Evolutionary conservation across 2,329 filamentous ascomycete species (phyloP), one percentile per base, ranked within the genome.

Genomic region (Verticillium tricorpus): DNA sequence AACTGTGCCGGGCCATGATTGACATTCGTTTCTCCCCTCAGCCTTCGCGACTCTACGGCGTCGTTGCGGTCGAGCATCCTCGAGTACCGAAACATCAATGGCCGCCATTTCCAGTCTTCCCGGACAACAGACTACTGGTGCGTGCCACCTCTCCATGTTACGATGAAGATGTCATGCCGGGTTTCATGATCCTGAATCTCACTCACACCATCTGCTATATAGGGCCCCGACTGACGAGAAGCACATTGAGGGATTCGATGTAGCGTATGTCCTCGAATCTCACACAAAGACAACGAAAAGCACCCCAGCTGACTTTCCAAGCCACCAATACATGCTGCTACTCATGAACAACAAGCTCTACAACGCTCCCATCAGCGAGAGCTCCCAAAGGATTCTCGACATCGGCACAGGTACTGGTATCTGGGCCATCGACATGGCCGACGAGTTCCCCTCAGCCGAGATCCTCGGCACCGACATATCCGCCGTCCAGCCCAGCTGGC

Each of bases 391-490:
- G 14, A 57, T 57, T 17, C 54, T 56, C 15, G 55, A 57, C n/a
- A 57, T 57, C 19, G 32, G 32, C 14, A 57, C 31, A n/a, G 55
- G 55, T 6, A 57, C 55, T 14, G 32, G 32, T 8, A 57, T 37
- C 55, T 57, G 32, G 55, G 55, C 55, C 14, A 57, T 57, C 60
- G 84, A 84, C 65, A 70, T 76, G 60, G 71, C 76, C 65, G 70
- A 82, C 57, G 62, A 76, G 2, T 79, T 79, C 37, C 80, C 81
- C 11, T 69, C 75, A 60, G 78, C 69, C 60, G 75, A 69, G 70
- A 79, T 73, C 0, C 76, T 78, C 34, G 84, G 83, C 34, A 82
- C 81, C 2, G 84, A 87, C 67, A 76, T 86, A 11, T 84, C 80
- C 2, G 81, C 84, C 1, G 82, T 85, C 12, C 83, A 86, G 67